Conservation (phyloP, 192 early-diverging fungal genomes). For the Linderina pennispora region DNA sequence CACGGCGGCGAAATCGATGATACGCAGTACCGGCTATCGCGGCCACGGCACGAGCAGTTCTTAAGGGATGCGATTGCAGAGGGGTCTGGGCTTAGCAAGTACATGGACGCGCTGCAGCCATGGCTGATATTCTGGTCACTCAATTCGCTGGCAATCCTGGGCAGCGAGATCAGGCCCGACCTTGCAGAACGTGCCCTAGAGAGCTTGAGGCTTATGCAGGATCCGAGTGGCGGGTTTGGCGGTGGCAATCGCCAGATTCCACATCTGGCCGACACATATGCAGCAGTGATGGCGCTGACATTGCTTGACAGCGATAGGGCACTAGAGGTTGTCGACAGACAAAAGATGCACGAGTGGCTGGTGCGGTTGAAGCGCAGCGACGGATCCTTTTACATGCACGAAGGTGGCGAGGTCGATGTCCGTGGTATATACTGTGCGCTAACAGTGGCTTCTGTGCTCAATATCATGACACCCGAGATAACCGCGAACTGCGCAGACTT, state of each 20-base stretch:
- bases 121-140: slow-evolving; percentile 93
- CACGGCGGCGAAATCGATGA: slow-evolving; percentile 27
- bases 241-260: slow-evolving; percentile 82
- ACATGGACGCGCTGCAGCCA: slow-evolving; percentile 79
- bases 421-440: slow-evolving; percentile 86
- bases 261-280: slow-evolving; percentile 88
- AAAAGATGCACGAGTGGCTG: slow-evolving; percentile 66
- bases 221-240: slow-evolving; percentile 66
- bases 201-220: slow-evolving; percentile 62
- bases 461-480: slow-evolving; percentile 79
- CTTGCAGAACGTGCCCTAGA: slow-evolving; percentile 41
- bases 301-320: slow-evolving; percentile 62
- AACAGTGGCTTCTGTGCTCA: slow-evolving; percentile 68
- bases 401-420: slow-evolving; percentile 91
- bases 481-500: slow-evolving; percentile 58
- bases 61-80: slow-evolving; percentile 45
- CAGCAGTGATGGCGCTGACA: slow-evolving; percentile 75
- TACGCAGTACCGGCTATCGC: slow-evolving; percentile 39
- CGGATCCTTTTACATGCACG: slow-evolving; percentile 87
- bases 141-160: slow-evolving; percentile 77
- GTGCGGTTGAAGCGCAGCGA: slow-evolving; percentile 76
- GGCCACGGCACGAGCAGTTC: slow-evolving; percentile 54
- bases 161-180: slow-evolving; percentile 43
- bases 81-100: slow-evolving; percentile 51
- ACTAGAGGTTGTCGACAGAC: slow-evolving; percentile 51